A percentile compares a stretch with the other conserved stretches of the same genome.
Evolutionary conservation across 495 filamentous ascomycete genomes (phyloP).

Genomic region (Thozetella sp.): DNA sequence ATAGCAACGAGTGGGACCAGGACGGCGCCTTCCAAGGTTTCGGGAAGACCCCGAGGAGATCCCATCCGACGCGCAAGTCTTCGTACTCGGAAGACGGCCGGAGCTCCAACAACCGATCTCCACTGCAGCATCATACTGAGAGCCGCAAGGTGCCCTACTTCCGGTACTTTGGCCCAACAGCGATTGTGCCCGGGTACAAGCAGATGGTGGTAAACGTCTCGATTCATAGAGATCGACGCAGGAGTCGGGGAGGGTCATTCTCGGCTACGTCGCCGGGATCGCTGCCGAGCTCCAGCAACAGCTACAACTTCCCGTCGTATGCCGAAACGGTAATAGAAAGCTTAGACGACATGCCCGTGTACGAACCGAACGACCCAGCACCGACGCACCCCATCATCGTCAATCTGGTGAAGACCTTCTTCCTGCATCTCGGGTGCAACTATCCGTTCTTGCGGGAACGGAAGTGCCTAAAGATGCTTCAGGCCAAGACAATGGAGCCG

Average conservation of each 20-base stretch:
- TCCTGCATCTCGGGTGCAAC: slow-evolving; percentile 75
- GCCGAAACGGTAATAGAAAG: slow-evolving; percentile 50
- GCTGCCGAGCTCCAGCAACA: slow-evolving; percentile 6
- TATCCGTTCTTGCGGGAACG: slow-evolving; percentile 78
- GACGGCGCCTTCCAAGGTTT: slow-evolving; percentile 20
- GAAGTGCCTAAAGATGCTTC: slow-evolving; percentile 68
- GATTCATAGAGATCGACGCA: slow-evolving; percentile 41
- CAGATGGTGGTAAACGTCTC: slow-evolving; percentile 85
- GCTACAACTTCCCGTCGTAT: slow-evolving; percentile 24
- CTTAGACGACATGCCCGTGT: slow-evolving; percentile 73
- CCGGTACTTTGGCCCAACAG: slow-evolving; percentile 84
- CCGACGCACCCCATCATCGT: slow-evolving; percentile 73
- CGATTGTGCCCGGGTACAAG: slow-evolving; percentile 90
- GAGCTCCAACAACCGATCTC: slow-evolving; percentile 40
- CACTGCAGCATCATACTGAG: slow-evolving; percentile 46
- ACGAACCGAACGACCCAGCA: slow-evolving; percentile 68
- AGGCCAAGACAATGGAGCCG: slow-evolving; percentile 77
- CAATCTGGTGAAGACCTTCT: slow-evolving; percentile 76
- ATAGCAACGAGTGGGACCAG: slow-evolving; percentile 28
- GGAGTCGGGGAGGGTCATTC: slow-evolving; percentile 40
- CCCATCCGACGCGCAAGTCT: slow-evolving; percentile 23
- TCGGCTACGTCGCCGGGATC: slow-evolving; percentile 39
- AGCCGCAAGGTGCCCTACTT: slow-evolving; percentile 80
- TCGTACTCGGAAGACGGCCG: slow-evolving; percentile 43
- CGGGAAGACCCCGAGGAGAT: slow-evolving; percentile 16